These are phyloP conservation scores for Golovinomyces cichoracearum DNA, from an alignment of 2,329 filamentous ascomycete genomes.

Conservation along the genomic window DNA sequence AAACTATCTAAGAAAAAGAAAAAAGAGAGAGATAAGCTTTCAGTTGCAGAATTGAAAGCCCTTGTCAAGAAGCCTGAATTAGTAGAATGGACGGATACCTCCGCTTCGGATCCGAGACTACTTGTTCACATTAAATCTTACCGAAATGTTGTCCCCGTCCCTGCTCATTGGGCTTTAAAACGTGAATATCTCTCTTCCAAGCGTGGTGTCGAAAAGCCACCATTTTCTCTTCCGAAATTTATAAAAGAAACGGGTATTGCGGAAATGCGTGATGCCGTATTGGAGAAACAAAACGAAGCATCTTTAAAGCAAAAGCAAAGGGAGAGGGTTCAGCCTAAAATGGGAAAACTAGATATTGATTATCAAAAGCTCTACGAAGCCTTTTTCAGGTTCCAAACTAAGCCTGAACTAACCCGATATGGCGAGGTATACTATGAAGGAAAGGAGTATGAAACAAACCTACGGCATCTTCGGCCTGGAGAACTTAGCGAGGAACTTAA, in stretches of 20 bases:
- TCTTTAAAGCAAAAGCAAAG: slow-evolving; percentile 85
- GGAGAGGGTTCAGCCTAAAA: slow-evolving; percentile 80
- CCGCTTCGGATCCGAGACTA: slow-evolving; percentile 64
- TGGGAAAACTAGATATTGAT: slow-evolving; percentile 92
- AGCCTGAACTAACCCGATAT: slow-evolving; percentile 77
- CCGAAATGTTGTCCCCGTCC: slow-evolving; percentile 85
- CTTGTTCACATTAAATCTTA: slow-evolving; percentile 88
- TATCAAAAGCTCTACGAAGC: slow-evolving; percentile 96
- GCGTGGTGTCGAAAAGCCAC: slow-evolving; percentile 81
- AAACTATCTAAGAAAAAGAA: slow-evolving; percentile 86
- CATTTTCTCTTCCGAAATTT: slow-evolving; percentile 80
- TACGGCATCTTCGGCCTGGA: slow-evolving; percentile 69
- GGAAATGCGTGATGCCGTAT: slow-evolving; percentile 88
- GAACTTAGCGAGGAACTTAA: slow-evolving; percentile 73
- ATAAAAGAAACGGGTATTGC: slow-evolving; percentile 93
- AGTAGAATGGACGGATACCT: slow-evolving; percentile 93
- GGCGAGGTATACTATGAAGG: slow-evolving; percentile 99
- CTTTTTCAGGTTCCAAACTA: slow-evolving; percentile 94
- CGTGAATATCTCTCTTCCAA: slow-evolving; percentile 94
- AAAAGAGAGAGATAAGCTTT: slow-evolving; percentile 75
- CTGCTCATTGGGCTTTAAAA: slow-evolving; percentile 83
- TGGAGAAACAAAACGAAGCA: slow-evolving; percentile 87
- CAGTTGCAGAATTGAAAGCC: slow-evolving; percentile 84
- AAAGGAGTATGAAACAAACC: slow-evolving; percentile 90
- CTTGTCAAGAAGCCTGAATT: slow-evolving; percentile 75